These are phyloP conservation scores for Sherardia arvensis DNA, from an alignment of 257 asterid species.

Conservation along the genomic window DNA sequence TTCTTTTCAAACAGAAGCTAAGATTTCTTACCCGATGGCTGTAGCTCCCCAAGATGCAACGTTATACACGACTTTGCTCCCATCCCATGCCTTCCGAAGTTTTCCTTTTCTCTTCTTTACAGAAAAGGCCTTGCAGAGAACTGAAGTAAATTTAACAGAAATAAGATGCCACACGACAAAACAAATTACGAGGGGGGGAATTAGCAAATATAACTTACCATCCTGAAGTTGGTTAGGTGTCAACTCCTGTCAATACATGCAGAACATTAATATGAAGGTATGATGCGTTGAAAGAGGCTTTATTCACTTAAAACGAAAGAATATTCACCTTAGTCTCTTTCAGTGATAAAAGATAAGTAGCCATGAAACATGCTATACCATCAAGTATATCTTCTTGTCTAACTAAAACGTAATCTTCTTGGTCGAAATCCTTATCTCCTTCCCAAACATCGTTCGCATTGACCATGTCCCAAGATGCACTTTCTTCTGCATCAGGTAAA, in stretches of 20 bases:
- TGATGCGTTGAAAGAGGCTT: not conserved
- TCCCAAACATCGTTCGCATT: slow-evolving; percentile 86
- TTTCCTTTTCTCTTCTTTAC: slow-evolving; percentile 75
- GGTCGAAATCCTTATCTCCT: slow-evolving; percentile 49
- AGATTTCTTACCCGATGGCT: slow-evolving; percentile 66
- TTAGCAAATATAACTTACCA: slow-evolving; percentile 38
- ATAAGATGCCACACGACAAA: not conserved
- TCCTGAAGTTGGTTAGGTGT: slow-evolving; percentile 95
- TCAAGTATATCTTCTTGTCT: slow-evolving; percentile 96
- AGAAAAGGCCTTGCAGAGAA: slow-evolving; percentile 90
- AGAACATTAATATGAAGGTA: not conserved
- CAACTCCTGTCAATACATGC: slow-evolving; percentile 54
- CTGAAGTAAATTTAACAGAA: slow-evolving; percentile 42
- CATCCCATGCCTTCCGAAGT: slow-evolving; percentile 96
- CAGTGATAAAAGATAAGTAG: slow-evolving; percentile 80
- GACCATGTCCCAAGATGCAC: slow-evolving; percentile 93
- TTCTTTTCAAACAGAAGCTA: not conserved
- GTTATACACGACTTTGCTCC: slow-evolving; percentile 85
- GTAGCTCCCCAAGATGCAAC: slow-evolving; percentile 99
- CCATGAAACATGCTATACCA: slow-evolving; percentile 98
- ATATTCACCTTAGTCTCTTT: slow-evolving; percentile 74
- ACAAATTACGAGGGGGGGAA: not conserved
- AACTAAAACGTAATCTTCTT: slow-evolving; percentile 85
- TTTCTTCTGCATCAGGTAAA: slow-evolving; percentile 57
- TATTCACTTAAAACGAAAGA: not conserved